Evolutionary conservation across 352 stramenopile genomes (phyloP), one percentile per base, ranked within the genome.

Genomic region (Globisporangium alternatum): DNA sequence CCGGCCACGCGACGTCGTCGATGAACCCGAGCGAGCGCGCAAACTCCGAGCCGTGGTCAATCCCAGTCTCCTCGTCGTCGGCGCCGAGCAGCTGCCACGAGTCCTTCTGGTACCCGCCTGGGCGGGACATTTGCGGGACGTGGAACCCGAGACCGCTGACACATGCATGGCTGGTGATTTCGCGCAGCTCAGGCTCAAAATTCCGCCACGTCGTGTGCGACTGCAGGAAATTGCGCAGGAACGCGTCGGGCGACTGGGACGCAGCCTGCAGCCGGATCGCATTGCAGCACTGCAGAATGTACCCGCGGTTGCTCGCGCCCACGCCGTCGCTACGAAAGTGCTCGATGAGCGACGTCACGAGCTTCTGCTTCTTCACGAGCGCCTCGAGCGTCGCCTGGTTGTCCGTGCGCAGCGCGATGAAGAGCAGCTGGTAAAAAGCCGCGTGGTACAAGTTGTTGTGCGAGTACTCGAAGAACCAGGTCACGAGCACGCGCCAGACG

Each of bases 391-490:
- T 77, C 49, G 76, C 69, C 22, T 93, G 80, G 58, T 96, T 89
- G 60, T 97, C 89, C 22, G 85, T 91, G 55, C 86, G 86, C 56
- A 97, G 67, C 15, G 85, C 84, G 68, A 95, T 88, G 66, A 96
- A 94, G 30, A 97, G 76, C 30, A 97, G 76, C 66, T 95, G 88
- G 70, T 96, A 96, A 55, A 97, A 97, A 25, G 87, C 76, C 31
- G 81, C 82, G 62, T 97, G 89, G 61, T 97, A 97, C 62, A 97
- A 43, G 64, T 97, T 97, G 70, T 94, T 97, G 81, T 97, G 86
- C 35, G 86, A 81, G 70, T 97, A 97, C 75, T 96, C 85, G 53
- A 97, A 93, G 68, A 97, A 96, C 90, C 90, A 97, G 39, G 73
- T 75, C 31, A 93, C 76, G 54, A 97, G 68, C 33, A 95, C 83